Conservation (phyloP, 768 basidiomycete genomes). For the Serendipita indica region DNA sequence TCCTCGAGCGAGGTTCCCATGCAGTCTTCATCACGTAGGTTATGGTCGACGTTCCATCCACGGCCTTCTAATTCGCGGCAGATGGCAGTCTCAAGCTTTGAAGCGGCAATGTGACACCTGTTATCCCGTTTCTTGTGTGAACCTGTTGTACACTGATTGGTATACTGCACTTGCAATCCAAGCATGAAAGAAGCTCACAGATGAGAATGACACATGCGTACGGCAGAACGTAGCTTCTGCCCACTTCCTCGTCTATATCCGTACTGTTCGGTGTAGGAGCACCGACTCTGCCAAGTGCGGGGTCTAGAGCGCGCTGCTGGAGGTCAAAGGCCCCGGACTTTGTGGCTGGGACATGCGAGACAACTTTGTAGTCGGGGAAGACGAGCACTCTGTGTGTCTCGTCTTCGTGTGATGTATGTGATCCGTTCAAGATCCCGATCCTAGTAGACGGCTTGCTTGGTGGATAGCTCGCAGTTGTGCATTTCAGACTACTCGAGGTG, state of each 20-base stretch:
- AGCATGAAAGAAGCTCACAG: constrained; percentile 40
- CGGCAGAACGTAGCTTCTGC: constrained; percentile 68
- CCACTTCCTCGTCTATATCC: constrained; percentile 29
- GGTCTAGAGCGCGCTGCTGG: constrained; percentile 49
- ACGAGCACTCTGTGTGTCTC: constrained; percentile 67
- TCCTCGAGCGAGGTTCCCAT: constrained; percentile 47
- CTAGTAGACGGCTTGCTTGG: constrained; percentile 24
- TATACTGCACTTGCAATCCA: neutral
- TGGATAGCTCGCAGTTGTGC: constrained; percentile 19
- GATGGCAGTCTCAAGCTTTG: constrained; percentile 66
- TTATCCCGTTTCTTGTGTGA: constrained; percentile 91
- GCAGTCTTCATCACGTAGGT: constrained; percentile 43
- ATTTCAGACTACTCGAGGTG: constrained; percentile 23
- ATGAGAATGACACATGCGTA: constrained; percentile 83
- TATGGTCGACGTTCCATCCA: constrained; percentile 64
- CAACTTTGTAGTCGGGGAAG: constrained; percentile 82
- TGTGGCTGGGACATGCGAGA: constrained; percentile 54
- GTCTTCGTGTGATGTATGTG: constrained; percentile 50
- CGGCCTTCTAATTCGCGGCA: constrained; percentile 44
- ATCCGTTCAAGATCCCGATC: constrained; percentile 71
- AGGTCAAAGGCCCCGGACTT: constrained; percentile 51
- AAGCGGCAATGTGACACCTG: constrained; percentile 76
- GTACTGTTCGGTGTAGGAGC: constrained; percentile 30
- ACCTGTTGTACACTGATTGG: constrained; percentile 31
- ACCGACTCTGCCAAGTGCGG: constrained; percentile 28